A percentile compares a stretch with the other conserved stretches of the same genome.
These are phyloP conservation scores for Neurospora sublineolata DNA, from an alignment of 495 filamentous ascomycete genomes.

Conservation along the genomic window DNA sequence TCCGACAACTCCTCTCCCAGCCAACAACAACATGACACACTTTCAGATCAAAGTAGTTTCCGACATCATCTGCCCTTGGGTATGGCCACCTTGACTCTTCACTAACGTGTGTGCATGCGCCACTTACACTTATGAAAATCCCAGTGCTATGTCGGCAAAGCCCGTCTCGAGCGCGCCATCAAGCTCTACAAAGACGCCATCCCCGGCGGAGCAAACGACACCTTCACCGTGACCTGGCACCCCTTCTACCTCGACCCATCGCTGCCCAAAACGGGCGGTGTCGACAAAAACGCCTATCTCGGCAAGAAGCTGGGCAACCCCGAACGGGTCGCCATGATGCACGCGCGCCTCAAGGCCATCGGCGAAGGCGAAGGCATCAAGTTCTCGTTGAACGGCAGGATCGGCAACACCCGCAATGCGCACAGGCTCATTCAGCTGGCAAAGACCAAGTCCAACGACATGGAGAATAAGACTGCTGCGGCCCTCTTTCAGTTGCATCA, in stretches of 20 bases:
- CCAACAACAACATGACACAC: constrained; percentile 48
- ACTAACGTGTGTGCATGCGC: background rate
- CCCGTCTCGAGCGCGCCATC: constrained; percentile 61
- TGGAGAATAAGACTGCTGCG: constrained; percentile 55
- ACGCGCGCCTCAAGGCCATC: constrained; percentile 41
- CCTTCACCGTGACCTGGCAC: constrained; percentile 59
- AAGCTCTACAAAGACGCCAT: constrained; percentile 45
- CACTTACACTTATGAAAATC: background rate
- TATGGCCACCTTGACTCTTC: constrained; percentile 18
- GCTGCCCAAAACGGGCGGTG: constrained; percentile 29
- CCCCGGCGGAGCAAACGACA: constrained; percentile 48
- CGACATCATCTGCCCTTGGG: constrained; percentile 70
- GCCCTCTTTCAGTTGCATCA: constrained; percentile 65
- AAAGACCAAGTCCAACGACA: constrained; percentile 40
- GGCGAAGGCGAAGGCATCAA: constrained; percentile 57
- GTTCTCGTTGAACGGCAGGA: constrained; percentile 61
- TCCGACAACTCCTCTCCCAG: background rate
- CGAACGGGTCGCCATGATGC: constrained; percentile 44
- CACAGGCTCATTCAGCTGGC: constrained; percentile 65
- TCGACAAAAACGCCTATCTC: constrained; percentile 14
- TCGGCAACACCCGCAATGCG: constrained; percentile 67
- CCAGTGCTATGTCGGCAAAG: constrained; percentile 75
- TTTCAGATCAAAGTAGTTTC: constrained; percentile 67
- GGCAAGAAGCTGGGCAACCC: constrained; percentile 29
- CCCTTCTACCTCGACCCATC: constrained; percentile 73